A percentile compares a stretch with the other conserved stretches of the same genome.
phyloP scores from a whole-genome alignment of 2,329 filamentous ascomycete species.

The Ophiosphaerella narmari region DNA sequence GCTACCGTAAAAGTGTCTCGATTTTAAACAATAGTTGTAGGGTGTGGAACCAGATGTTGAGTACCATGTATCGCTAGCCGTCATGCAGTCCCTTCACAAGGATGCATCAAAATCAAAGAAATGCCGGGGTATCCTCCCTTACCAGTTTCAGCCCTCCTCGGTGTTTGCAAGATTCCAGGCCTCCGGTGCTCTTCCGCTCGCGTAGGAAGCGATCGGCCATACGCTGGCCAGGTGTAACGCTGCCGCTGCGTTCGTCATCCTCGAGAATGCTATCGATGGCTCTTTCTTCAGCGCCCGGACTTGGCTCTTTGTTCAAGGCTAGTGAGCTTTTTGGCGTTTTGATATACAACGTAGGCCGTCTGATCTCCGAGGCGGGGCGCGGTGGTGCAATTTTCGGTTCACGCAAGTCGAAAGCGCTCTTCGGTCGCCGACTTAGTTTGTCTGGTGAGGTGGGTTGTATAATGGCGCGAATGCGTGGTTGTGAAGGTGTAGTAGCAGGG shows the following conservation, averaged over 20 bases:
- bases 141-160: slow-evolving; percentile 11
- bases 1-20: background rate
- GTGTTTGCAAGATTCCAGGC: slow-evolving; percentile 4
- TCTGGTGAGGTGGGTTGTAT: slow-evolving; percentile 23
- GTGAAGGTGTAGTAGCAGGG: slow-evolving; percentile 8
- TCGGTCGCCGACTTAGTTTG: slow-evolving; percentile 30
- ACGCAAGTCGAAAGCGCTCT: slow-evolving; percentile 42
- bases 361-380: slow-evolving; percentile 9
- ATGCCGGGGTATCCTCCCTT: slow-evolving; percentile 31
- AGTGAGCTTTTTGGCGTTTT: slow-evolving; percentile 19
- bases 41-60: too few species aligned
- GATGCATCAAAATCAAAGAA: slow-evolving; percentile 14
- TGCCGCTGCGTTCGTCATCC: slow-evolving; percentile 12
- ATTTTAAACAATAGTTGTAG: too few species aligned
- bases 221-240: slow-evolving; percentile 35
- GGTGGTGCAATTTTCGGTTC: slow-evolving; percentile 1
- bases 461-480: slow-evolving; percentile 18
- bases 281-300: slow-evolving; percentile 11
- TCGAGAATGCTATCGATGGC: slow-evolving; percentile 15
- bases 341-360: slow-evolving; percentile 4
- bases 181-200: slow-evolving; percentile 16
- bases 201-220: slow-evolving; percentile 39
- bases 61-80: too few species aligned
- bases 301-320: slow-evolving; percentile 20
- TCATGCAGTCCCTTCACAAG: too few species aligned